These are phyloP conservation scores for Pascua guehoae DNA, from an alignment of 1,284 basidiomycete species.

Conservation along the genomic window DNA sequence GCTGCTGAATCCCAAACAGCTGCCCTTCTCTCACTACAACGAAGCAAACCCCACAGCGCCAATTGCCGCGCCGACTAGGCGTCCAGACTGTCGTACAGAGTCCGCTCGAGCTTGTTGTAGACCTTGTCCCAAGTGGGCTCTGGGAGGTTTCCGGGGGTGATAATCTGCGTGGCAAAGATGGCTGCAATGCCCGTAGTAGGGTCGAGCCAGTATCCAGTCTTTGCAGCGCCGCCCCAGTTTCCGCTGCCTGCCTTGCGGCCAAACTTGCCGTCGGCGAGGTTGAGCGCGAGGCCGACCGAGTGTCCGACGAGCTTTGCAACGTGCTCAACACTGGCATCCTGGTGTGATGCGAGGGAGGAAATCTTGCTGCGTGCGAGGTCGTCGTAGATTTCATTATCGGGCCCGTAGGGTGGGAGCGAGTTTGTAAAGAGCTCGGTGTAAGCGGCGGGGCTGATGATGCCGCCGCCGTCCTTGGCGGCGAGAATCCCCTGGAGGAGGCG, in stretches of 20 bases:
- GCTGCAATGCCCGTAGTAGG: slow-evolving; percentile 17
- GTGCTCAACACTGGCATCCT: slow-evolving; percentile 7
- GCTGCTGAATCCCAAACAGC: too few relatives aligned
- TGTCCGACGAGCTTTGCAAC: slow-evolving; percentile 2
- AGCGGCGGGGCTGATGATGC: slow-evolving; percentile 18
- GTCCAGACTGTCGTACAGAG: slow-evolving; percentile 30
- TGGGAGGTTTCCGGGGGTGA: slow-evolving; percentile 2
- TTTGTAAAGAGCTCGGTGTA: slow-evolving; percentile 26
- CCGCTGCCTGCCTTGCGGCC: slow-evolving; percentile 19
- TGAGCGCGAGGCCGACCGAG: slow-evolving; percentile 10
- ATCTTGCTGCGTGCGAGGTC: slow-evolving; percentile 12
- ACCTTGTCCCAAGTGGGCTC: slow-evolving; percentile 8
- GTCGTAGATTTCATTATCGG: slow-evolving; percentile 5
- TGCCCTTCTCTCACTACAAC: too few relatives aligned
- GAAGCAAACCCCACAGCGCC: too few relatives aligned
- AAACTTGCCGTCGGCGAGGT: neutral
- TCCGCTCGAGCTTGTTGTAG: slow-evolving; percentile 32
- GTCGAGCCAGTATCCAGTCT: slow-evolving; percentile 27
- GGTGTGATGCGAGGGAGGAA: neutral
- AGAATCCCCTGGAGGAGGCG: slow-evolving; percentile 19
- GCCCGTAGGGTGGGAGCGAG: slow-evolving; percentile 14
- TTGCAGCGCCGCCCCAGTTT: slow-evolving; percentile 27
- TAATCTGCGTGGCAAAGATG: slow-evolving; percentile 4
- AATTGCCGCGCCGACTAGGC: too few relatives aligned
- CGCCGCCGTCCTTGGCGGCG: slow-evolving; percentile 8